Conservation (phyloP, 331 rosid genomes). For the Ulmus americana region DNA sequence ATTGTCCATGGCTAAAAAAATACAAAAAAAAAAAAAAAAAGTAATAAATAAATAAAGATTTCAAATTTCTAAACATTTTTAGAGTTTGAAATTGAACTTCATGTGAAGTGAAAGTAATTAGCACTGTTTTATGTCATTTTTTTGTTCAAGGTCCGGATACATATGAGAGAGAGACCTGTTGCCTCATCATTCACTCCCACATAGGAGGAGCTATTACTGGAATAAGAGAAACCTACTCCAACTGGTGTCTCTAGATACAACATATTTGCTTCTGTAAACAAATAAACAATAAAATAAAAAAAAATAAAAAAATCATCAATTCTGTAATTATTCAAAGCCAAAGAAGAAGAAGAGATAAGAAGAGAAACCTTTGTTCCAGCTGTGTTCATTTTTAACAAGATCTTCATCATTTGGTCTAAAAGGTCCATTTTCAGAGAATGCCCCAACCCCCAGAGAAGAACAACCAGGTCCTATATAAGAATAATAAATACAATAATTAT, state of each 20-base stretch:
- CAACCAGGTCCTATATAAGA: slow-evolving; percentile 66
- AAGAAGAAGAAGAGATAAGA: background rate
- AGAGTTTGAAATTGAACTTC: background rate
- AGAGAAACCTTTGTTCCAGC: slow-evolving; percentile 65
- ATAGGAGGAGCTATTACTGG: slow-evolving; percentile 45
- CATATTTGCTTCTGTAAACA: slow-evolving; percentile 59
- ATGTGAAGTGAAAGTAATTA: background rate
- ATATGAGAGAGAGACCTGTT: slow-evolving; percentile 39
- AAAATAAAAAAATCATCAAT: background rate
- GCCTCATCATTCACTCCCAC: slow-evolving; percentile 50
- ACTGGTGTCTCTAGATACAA: slow-evolving; percentile 75
- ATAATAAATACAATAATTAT: background rate
- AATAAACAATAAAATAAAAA: background rate
- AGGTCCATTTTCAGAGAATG: slow-evolving; percentile 76
- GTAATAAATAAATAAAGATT: background rate
- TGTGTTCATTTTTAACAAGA: slow-evolving; percentile 49
- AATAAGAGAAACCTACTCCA: slow-evolving; percentile 82
- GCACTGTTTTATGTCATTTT: background rate
- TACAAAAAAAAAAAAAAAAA: slow-evolving; percentile 21
- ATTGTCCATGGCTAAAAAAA: slow-evolving; percentile 67
- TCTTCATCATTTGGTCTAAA: slow-evolving; percentile 59
- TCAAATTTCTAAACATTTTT: background rate
- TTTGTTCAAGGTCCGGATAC: background rate
- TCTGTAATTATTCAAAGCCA: background rate
- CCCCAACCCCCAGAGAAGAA: slow-evolving; percentile 80